Percentiles rank a stretch among this genome's conserved stretches.
These are phyloP conservation scores for Dendrocalamus sinicus DNA, from an alignment of 176 grass and related monocot species.

Conservation along the genomic window DNA sequence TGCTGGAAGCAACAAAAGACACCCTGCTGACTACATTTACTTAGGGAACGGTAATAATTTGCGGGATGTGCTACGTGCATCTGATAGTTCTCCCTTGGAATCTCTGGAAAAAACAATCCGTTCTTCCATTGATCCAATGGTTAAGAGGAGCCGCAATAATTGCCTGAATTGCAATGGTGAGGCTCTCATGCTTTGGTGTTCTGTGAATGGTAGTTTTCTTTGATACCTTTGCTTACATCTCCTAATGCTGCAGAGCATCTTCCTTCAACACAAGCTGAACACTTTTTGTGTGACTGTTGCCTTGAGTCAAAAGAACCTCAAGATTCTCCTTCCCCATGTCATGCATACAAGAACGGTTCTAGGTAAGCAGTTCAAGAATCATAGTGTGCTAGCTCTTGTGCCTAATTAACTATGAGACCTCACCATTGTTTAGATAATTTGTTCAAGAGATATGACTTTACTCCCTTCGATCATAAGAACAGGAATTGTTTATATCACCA, in stretches of 20 bases:
- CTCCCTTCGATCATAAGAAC: neutral
- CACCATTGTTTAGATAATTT: conserved; percentile 22
- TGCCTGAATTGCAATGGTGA: conserved; percentile 75
- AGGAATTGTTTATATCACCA: neutral
- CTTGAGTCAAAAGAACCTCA: conserved; percentile 51
- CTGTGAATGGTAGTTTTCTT: conserved; percentile 5
- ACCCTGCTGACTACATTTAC: conserved; percentile 75
- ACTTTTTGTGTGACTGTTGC: conserved; percentile 56
- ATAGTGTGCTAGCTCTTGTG: conserved; percentile 28
- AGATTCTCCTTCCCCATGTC: conserved; percentile 41
- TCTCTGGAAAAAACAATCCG: conserved; percentile 55
- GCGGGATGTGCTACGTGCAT: conserved; percentile 59
- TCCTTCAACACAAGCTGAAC: conserved; percentile 43
- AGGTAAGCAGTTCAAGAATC: conserved; percentile 46
- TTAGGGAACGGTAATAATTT: conserved; percentile 73
- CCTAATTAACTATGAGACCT: neutral
- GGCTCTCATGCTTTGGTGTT: conserved; percentile 30
- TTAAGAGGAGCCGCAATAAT: conserved; percentile 40
- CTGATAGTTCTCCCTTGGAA: conserved; percentile 53
- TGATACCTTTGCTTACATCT: conserved; percentile 42
- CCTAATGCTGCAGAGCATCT: conserved; percentile 49
- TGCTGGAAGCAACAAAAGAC: conserved; percentile 81
- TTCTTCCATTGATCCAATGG: conserved; percentile 54
- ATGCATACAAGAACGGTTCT: conserved; percentile 44
- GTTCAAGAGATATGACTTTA: conserved; percentile 1